Evolutionary conservation across 164 flowering plant species (phyloP), one percentile per base, ranked within the genome.

Genomic region (Protea cynaroides): DNA sequence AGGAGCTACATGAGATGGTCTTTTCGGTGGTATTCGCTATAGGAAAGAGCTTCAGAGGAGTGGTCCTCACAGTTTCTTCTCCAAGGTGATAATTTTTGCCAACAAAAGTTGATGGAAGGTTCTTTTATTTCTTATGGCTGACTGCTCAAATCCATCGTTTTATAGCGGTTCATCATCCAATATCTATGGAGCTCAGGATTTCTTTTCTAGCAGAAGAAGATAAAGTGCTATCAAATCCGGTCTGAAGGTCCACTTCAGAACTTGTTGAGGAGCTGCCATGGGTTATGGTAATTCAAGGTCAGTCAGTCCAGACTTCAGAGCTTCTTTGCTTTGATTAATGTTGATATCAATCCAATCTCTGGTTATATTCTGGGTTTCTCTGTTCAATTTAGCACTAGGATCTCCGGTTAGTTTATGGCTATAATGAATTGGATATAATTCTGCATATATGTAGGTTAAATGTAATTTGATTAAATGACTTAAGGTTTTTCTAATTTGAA

Each of bases 251-350:
- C 23, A 8, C 56, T 3, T 19, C 14, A 37, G 8, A 40, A 19
- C 38, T 52, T 37, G 12, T 18, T 2, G 14, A 21, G n/a, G 34
- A 29, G 64, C 54, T 34, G 21, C 64, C 11, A 83, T 83, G 87
- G 81, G 74, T 72, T 76, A 60, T 52, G 63, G 44, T 53, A 69
- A 46, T 53, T 76, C 82, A 57, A 77, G 67, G 67, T 79, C 81
- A 29, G 75, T 79, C 43, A 81, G 83, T 29, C 5, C 34, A 29
- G 34, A 29, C 50, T 57, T 11, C 62, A 9, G 24, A 18, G 56
- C 24, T 54, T 53, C 24, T 25, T 60, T 25, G 23, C 19, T 64
- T 15, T 40, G 24, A 34, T 57, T n/a, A 2, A 13, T 43, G 22
- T 17, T n/a, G 5, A 13, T 43, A 36, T 17, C 25, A 55, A 29